phyloP scores from a whole-genome alignment of 345 rosid genomes.

The Clausena lansium region DNA sequence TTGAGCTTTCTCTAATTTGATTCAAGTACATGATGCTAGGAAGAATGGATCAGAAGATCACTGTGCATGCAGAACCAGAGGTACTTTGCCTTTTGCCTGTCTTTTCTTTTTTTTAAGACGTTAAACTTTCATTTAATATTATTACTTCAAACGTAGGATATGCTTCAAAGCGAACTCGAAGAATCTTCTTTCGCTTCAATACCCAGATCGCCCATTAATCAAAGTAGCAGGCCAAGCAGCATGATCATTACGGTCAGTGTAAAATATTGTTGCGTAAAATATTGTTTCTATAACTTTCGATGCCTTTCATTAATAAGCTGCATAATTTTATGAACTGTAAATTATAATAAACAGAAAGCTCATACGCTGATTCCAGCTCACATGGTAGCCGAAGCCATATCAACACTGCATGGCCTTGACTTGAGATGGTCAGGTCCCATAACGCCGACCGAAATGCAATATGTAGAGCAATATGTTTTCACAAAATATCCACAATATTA shows the following conservation, averaged over 20 bases:
- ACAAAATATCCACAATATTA: constrained; percentile 67
- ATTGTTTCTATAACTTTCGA: neutral
- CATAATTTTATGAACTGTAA: neutral
- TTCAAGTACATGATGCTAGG: constrained; percentile 13
- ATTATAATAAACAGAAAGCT: constrained; percentile 32
- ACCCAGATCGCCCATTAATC: constrained; percentile 19
- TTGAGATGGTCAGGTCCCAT: constrained; percentile 75
- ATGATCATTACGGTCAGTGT: constrained; percentile 47
- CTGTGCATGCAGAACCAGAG: constrained; percentile 19
- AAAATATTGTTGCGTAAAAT: neutral
- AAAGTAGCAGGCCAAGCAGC: constrained; percentile 45
- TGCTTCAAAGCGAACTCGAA: constrained; percentile 22
- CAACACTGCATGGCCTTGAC: constrained; percentile 52
- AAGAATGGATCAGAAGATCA: constrained; percentile 13
- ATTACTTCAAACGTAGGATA: constrained; percentile 6
- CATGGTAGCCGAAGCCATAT: constrained; percentile 58
- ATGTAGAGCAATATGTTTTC: constrained; percentile 59
- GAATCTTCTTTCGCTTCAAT: constrained; percentile 20
- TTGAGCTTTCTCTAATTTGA: neutral
- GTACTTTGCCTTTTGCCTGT: constrained; percentile 8
- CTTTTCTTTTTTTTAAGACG: too few species aligned
- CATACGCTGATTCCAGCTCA: constrained; percentile 51
- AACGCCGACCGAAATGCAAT: constrained; percentile 60
- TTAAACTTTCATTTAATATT: neutral
- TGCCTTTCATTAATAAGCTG: neutral